These are phyloP conservation scores for Podospora bellae-mahoneyi DNA, from an alignment of 495 filamentous ascomycete species.

Conservation along the genomic window DNA sequence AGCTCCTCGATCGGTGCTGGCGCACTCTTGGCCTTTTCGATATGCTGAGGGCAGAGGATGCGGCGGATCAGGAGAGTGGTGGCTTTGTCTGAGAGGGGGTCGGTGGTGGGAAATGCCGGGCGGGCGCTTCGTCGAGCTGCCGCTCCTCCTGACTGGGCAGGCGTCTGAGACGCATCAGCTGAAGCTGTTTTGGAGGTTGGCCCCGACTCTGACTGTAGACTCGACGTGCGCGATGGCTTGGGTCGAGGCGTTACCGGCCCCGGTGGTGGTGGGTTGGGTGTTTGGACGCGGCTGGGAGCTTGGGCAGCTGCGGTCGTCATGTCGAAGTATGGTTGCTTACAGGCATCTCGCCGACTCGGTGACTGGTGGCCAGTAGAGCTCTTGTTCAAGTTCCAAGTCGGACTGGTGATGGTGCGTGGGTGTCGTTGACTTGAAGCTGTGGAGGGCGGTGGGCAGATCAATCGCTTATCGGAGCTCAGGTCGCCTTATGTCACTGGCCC, in stretches of 20 bases:
- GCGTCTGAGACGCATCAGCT: conserved; percentile 2
- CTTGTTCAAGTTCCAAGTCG: conserved; percentile 3
- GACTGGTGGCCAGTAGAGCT: conserved; percentile 1
- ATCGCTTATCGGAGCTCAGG: conserved; percentile 20
- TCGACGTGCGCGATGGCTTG: conserved; percentile 16
- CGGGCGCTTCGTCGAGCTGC: conserved; percentile 32
- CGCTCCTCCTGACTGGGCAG: conserved; percentile 14
- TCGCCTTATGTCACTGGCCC: conserved; percentile 11
- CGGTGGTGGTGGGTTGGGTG: conserved; percentile 19
- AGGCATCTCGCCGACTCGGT: conserved; percentile 6
- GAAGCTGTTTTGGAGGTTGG: conserved; percentile 11
- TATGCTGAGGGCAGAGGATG: conserved; percentile 48
- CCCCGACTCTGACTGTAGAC: conserved; percentile 15
- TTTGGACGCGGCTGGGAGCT: conserved; percentile 27
- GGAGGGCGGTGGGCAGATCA: conserved; percentile 9
- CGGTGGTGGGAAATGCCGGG: conserved; percentile 24
- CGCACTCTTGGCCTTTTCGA: conserved; percentile 44
- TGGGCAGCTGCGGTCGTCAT: conserved; percentile 30
- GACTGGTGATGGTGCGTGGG: not conserved
- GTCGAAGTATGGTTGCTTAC: not conserved
- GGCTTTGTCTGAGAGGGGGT: conserved; percentile 50
- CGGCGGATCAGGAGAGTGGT: conserved; percentile 51
- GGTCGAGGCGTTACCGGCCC: conserved; percentile 13
- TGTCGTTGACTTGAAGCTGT: not conserved
- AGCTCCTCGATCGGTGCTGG: conserved; percentile 64